phyloP scores from a whole-genome alignment of 768 basidiomycete genomes.

The Trametes meyenii region DNA sequence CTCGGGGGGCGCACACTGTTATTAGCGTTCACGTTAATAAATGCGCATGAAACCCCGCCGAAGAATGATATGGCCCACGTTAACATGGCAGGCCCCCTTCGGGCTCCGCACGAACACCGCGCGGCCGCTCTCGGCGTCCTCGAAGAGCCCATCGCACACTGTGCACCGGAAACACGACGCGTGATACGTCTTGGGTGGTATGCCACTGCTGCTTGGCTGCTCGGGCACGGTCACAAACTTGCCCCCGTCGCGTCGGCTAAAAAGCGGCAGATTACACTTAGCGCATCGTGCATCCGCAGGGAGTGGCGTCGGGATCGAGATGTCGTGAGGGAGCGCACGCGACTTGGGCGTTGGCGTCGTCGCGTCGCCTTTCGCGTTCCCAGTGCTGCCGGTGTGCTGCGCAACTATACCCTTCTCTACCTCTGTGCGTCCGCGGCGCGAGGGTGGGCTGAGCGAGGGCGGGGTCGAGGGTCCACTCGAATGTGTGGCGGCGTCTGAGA shows the following conservation, averaged over 20 bases:
- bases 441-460: constrained; percentile 39
- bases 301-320: constrained; percentile 37
- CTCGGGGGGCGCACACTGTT: constrained; percentile 49
- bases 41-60: neutral
- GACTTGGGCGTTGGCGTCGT: constrained; percentile 35
- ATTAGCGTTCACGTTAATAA: neutral
- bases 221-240: constrained; percentile 75
- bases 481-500: constrained; percentile 59
- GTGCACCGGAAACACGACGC: constrained; percentile 75
- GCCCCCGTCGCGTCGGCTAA: constrained; percentile 58
- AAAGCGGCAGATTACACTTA: constrained; percentile 61
- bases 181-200: constrained; percentile 66
- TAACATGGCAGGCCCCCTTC: constrained; percentile 69
- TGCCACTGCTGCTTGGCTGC: constrained; percentile 40
- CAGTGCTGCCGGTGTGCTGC: constrained; percentile 7
- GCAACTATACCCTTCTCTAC: constrained; percentile 9
- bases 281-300: constrained; percentile 54
- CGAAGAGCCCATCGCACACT: constrained; percentile 65
- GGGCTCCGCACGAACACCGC: constrained; percentile 72
- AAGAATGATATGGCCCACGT: constrained; percentile 41
- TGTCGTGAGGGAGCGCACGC: constrained; percentile 21
- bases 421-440: constrained; percentile 11
- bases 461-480: constrained; percentile 61
- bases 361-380: constrained; percentile 13
- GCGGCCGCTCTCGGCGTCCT: constrained; percentile 60